Evolutionary conservation across 768 basidiomycete species (phyloP), one percentile per base, ranked within the genome.

Genomic region (Exsudoporus frostii): DNA sequence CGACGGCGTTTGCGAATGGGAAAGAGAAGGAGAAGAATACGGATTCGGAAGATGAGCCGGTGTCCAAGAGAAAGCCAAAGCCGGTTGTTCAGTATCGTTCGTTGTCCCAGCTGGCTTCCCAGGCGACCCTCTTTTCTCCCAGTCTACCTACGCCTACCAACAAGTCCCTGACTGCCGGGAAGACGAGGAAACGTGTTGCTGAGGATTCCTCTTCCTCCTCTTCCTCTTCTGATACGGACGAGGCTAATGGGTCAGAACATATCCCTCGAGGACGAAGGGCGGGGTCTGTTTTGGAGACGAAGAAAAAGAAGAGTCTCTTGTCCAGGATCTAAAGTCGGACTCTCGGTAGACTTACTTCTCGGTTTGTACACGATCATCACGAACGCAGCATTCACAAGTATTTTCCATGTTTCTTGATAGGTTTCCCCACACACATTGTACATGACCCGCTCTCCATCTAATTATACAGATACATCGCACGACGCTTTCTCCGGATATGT

Each of bases 201-300:
- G 57, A 60, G 17, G 54, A 59, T 24, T 72, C 76, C 7, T 72
- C 75, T 7, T 64, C 66, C 8, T 69, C 66, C 7, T 71, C 76
- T 7, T 77, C 80, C 5, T 78, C 77, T 36, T 71, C 70, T 9
- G 73, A 71, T 19, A 62, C 62, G 1, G 74, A 75, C 0, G 78
- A 60, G 33, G 66, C 33, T 1, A 55, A 47, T n/a, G 57, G 53
- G 29, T 67, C 69, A 17, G 60, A 79, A n/a, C 86, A 88, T 65
- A 86, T 89, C 51, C 86, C 86, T 29, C 74, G 68, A 56, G 73
- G 73, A 11, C 75, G 82, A 50, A 72, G 75, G 53, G 87, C 87
- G 36, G 84, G 84, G 2, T 67, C 61, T n/a, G 49, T 27, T 22
- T 37, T 66, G 48, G 46, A 59, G 41, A 57, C 57, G 54, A 74